Conservation (phyloP, 2,329 filamentous ascomycete genomes). For the Thelonectria discophora region DNA sequence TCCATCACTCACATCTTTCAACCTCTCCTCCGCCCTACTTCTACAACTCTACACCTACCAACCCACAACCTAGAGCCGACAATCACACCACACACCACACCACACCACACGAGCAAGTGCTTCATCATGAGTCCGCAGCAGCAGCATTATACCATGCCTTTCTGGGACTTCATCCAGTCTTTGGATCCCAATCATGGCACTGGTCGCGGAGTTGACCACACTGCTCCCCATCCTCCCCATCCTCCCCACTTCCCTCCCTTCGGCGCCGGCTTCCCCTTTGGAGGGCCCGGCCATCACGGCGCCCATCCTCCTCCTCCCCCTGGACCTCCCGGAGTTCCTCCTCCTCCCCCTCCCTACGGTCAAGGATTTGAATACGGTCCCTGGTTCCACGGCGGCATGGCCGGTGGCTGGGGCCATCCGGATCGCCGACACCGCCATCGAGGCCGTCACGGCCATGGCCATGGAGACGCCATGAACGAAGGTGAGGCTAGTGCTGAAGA, state of each 20-base stretch:
- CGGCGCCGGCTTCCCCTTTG: slow-evolving; percentile 49
- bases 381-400: slow-evolving; percentile 38
- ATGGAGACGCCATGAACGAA: slow-evolving; percentile 38
- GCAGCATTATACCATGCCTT: slow-evolving; percentile 37
- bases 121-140: slow-evolving; percentile 40
- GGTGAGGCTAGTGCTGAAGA: slow-evolving; percentile 32
- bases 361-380: slow-evolving; percentile 39
- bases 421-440: slow-evolving; percentile 33
- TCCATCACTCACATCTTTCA: slow-evolving; percentile 13
- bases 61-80: slow-evolving; percentile 4
- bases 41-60: slow-evolving; percentile 1
- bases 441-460: slow-evolving; percentile 33
- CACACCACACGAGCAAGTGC: slow-evolving; percentile 19
- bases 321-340: slow-evolving; percentile 26
- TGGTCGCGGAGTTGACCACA: slow-evolving; percentile 52
- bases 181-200: slow-evolving; percentile 44
- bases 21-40: not conserved
- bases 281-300: slow-evolving; percentile 28
- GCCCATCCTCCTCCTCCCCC: slow-evolving; percentile 11
- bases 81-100: too few relatives aligned
- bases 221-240: too few relatives aligned
- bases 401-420: slow-evolving; percentile 38
- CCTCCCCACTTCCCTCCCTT: slow-evolving; percentile 38
- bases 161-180: slow-evolving; percentile 50
- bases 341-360: slow-evolving; percentile 36